These are phyloP conservation scores for Penicillium flavigenum DNA, from an alignment of 495 filamentous ascomycete genomes.

Conservation along the genomic window DNA sequence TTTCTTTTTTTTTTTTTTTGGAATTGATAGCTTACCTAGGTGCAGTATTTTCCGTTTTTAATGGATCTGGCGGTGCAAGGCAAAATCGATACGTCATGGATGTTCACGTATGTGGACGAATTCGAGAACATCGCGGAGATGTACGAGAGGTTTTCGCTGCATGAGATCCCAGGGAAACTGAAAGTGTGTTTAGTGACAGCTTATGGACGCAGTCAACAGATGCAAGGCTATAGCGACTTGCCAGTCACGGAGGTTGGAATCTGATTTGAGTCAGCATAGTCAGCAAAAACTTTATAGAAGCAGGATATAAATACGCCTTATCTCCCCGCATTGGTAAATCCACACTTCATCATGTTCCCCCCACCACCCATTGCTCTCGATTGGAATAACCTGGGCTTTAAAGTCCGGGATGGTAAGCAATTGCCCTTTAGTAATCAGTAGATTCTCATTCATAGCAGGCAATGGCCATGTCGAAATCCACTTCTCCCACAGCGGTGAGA, in stretches of 20 bases:
- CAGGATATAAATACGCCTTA: neutral
- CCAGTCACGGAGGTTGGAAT: neutral
- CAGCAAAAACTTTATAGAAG: neutral
- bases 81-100: conserved; percentile 31
- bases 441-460: conserved; percentile 15
- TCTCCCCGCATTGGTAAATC: conserved; percentile 6
- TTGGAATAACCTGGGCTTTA: conserved; percentile 90
- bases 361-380: conserved; percentile 74
- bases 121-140: conserved; percentile 31
- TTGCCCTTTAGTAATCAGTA: neutral
- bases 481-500: conserved; percentile 36
- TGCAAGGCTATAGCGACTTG: conserved; percentile 9
- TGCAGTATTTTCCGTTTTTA: conserved; percentile 31
- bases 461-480: conserved; percentile 40
- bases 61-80: conserved; percentile 27
- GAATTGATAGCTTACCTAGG: neutral
- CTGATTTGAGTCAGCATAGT: neutral
- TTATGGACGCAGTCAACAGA: conserved; percentile 22
- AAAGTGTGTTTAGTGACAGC: conserved; percentile 30
- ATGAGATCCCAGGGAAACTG: conserved; percentile 25
- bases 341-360: conserved; percentile 55
- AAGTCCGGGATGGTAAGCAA: conserved; percentile 76
- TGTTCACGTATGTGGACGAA: conserved; percentile 32
- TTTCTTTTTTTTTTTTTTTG: neutral
- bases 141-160: conserved; percentile 23